Base-by-base conservation (phyloP, 2,329 filamentous ascomycete genomes). In the Epichloe sylvatica region DNA sequence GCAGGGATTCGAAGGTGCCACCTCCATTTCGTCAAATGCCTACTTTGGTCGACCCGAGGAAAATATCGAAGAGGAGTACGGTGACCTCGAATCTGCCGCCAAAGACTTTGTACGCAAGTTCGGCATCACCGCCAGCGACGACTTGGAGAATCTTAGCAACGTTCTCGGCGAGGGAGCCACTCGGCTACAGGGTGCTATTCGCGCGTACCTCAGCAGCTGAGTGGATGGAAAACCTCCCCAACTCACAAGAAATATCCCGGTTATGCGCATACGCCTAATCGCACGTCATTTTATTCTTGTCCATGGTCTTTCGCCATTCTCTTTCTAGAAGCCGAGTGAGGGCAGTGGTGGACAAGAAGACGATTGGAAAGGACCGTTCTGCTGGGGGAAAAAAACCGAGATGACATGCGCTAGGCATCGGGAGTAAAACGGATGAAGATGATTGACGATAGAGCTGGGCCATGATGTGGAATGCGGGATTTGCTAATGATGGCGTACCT, bases 61-160 rank as follows among this genome's bases (percentile, higher is more conserved):
- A 23, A 86, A 94, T 57, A 70, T 77, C 34, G 73, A 73, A 50
- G 86, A 90, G 54, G 87, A 87, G 41, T 96, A 95, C 56, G 89
- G 90, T 44, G 90, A 96, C 61, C 72, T 98, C 52, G 92, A 98
- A 70, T 77, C 73, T n/a, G 89, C 89, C 0, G 92, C 92, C 52
- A 95, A 92, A 72, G 92, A 98, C 67, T 94, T 97, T 69, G 83
- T 97, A 34, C 81, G 92, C 62, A 89, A 86, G 63, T 96, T 97
- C 63, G 92, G 92, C 46, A 86, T 96, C 58, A 97, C 91, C 4
- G 91, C 92, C 23, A 90, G 89, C 50, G 92, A 98, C 63, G 92
- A 98, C 66, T 70, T 98, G 50, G 92, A 98, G 67, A 95, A 95
- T 66, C 67, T 97, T 58, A 84, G 83, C 23, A 80, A 82, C 57